These are phyloP conservation scores for Malassezia sp. DNA, from an alignment of 1,284 basidiomycete genomes.

Conservation along the genomic window DNA sequence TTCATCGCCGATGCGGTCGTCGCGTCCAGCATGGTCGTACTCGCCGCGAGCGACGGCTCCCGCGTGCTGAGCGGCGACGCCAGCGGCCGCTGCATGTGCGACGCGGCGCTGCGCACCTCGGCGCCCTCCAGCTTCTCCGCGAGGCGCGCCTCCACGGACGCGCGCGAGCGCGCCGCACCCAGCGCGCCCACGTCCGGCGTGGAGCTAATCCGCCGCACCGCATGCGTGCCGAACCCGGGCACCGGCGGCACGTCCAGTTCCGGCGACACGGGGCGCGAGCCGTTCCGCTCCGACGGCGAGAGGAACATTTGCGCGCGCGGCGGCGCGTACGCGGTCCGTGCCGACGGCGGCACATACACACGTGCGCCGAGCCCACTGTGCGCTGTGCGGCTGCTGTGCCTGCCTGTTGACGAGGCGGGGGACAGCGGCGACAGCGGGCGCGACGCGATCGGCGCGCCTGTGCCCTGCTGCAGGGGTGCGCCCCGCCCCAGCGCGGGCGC, in stretches of 20 bases:
- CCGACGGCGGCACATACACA: not conserved
- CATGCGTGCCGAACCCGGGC: too few relatives aligned
- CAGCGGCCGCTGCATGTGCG: not conserved
- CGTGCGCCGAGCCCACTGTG: too few relatives aligned
- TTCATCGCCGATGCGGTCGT: conserved; percentile 27
- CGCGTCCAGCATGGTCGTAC: conserved; percentile 25
- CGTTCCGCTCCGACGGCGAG: conserved; percentile 10
- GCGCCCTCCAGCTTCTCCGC: not conserved
- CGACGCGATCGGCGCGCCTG: too few relatives aligned
- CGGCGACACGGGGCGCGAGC: not conserved
- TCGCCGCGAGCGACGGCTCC: conserved; percentile 21
- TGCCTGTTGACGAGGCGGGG: too few relatives aligned
- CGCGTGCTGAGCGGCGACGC: not conserved
- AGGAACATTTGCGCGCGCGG: conserved; percentile 14
- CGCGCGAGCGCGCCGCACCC: not conserved
- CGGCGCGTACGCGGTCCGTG: not conserved
- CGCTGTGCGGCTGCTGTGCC: too few relatives aligned
- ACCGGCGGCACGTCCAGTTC: not conserved
- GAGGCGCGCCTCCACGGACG: not conserved
- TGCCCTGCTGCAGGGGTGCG: too few relatives aligned
- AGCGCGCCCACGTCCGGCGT: conserved; percentile 5
- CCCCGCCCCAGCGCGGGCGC: too few relatives aligned
- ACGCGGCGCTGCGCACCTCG: conserved; percentile 4
- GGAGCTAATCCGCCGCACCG: conserved; percentile 9
- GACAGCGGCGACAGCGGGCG: too few relatives aligned